Evolutionary conservation across 1,284 basidiomycete genomes (phyloP), one percentile per base, ranked within the genome.

Genomic region (Pseudozyma pruni): DNA sequence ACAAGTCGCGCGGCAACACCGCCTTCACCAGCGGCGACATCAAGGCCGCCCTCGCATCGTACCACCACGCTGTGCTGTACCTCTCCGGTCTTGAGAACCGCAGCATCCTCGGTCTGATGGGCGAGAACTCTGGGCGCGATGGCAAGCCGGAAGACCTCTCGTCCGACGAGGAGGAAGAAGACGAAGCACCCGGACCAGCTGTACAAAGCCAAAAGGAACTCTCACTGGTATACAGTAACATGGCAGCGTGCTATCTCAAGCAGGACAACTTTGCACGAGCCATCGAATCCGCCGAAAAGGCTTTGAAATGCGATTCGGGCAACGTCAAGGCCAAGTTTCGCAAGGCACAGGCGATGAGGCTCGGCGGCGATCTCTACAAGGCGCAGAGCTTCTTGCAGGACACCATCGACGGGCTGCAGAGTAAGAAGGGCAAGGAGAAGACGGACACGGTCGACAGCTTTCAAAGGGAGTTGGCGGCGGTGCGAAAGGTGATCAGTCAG

Each of bases 241-340:
- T 69, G 59, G 31, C 66, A 16, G 55, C 51, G 8, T 54, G 50
- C 51, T 63, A 59, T n/a, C 42, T 69, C n/a, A 62, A 59, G 48
- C 60, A 59, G 40, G 0, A 31, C 0, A 54, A 55, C 3, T 69
- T 44, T 27, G 6, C 10, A 1, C 19, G 55, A 10, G 66, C 66
- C 7, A 32, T 69, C 0, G 25, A 45, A 17, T n/a, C 25, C 13
- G 54, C 66, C 16, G 59, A 63, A 3, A 63, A 62, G 39, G 31
- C 31, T 5, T n/a, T 69, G 17, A 51, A 54, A 19, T 27, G 45
- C 39, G 46, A 63, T 20, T 47, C 51, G 25, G 19, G 22, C 19
- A 63, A 62, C n/a, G 29, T 56, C 13, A 69, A 69, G 25, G 66
- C 66, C 14, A 63, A 35, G n/a, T 69, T 25, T 35, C 19, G 66